phyloP scores from a whole-genome alignment of 1,284 basidiomycete genomes.

The Mycena citricolor region DNA sequence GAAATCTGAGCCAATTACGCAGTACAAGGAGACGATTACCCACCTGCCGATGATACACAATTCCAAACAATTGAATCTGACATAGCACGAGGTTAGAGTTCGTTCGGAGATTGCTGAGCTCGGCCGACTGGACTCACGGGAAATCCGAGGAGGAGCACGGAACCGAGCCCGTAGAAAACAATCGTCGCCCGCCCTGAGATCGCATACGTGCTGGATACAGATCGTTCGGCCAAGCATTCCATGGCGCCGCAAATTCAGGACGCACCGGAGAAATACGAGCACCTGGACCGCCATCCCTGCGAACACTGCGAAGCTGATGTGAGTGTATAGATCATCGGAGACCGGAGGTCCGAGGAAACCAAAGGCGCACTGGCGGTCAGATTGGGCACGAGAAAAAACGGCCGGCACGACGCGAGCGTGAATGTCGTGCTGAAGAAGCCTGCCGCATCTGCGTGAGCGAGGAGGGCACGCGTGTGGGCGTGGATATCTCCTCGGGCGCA shows the following conservation, averaged over 20 bases:
- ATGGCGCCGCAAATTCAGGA: too few relatives aligned
- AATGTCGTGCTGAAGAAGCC: conserved; percentile 15
- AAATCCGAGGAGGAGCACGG: conserved; percentile 7
- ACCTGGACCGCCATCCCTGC: conserved; percentile 22
- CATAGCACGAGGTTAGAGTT: neutral
- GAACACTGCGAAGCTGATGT: conserved; percentile 12
- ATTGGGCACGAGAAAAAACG: conserved; percentile 22
- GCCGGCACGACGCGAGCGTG: conserved; percentile 10
- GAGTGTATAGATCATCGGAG: neutral
- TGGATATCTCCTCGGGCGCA: conserved; percentile 2
- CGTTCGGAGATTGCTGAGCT: too few relatives aligned
- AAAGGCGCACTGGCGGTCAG: conserved; percentile 19
- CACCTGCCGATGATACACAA: conserved; percentile 19
- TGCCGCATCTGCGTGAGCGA: neutral
- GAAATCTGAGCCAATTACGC: neutral
- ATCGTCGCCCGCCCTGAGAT: conserved; percentile 18
- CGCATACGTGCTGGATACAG: conserved; percentile 21
- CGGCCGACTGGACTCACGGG: conserved; percentile 9
- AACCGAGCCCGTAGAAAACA: conserved; percentile 5
- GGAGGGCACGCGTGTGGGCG: neutral
- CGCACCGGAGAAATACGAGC: conserved; percentile 20
- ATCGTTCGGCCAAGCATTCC: too few relatives aligned
- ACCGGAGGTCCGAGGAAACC: neutral
- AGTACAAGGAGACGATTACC: neutral
- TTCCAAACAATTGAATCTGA: conserved; percentile 22